phyloP scores from a whole-genome alignment of 2,329 filamentous ascomycete genomes.

The Botrytis porri region DNA sequence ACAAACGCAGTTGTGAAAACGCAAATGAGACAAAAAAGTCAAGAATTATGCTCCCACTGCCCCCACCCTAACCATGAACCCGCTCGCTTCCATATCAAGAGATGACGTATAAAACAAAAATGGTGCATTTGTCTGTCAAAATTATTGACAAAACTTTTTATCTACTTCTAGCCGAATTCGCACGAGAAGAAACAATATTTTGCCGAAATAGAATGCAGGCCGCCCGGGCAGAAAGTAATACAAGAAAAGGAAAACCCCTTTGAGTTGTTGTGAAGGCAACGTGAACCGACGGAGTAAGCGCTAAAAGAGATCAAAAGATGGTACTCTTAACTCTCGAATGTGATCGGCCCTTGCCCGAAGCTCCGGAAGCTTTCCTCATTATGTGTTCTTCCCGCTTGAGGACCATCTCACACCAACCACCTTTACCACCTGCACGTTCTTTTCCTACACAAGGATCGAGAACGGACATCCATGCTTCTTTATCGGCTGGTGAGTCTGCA shows the following conservation, averaged over 20 bases:
- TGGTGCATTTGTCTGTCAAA: slow-evolving; percentile 8
- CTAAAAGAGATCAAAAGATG: slow-evolving; percentile 17
- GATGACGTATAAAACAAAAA: slow-evolving; percentile 5
- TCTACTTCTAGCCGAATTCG: slow-evolving; percentile 2
- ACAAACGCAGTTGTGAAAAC: not conserved
- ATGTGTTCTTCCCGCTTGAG: slow-evolving; percentile 55
- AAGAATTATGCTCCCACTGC: slow-evolving; percentile 19
- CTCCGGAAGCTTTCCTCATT: slow-evolving; percentile 29
- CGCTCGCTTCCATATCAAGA: slow-evolving; percentile 4
- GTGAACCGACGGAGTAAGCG: not conserved
- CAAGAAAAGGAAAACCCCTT: slow-evolving; percentile 6
- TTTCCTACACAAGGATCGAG: slow-evolving; percentile 66
- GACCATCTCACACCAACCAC: slow-evolving; percentile 66
- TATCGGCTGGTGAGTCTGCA: slow-evolving; percentile 79
- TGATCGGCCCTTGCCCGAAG: slow-evolving; percentile 28
- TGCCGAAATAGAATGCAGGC: slow-evolving; percentile 10
- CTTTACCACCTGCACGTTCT: slow-evolving; percentile 48
- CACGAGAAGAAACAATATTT: not conserved
- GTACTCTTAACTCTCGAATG: slow-evolving; percentile 37
- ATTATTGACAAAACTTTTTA: slow-evolving; percentile 5
- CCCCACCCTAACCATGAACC: slow-evolving; percentile 4
- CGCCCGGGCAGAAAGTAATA: slow-evolving; percentile 18
- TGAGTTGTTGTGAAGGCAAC: not conserved
- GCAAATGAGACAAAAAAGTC: not conserved
- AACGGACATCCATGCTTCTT: slow-evolving; percentile 92